Evolutionary conservation across 2,329 filamentous ascomycete species (phyloP), one percentile per base, ranked within the genome.

Genomic region (Cylindrodendrum hubeiense): DNA sequence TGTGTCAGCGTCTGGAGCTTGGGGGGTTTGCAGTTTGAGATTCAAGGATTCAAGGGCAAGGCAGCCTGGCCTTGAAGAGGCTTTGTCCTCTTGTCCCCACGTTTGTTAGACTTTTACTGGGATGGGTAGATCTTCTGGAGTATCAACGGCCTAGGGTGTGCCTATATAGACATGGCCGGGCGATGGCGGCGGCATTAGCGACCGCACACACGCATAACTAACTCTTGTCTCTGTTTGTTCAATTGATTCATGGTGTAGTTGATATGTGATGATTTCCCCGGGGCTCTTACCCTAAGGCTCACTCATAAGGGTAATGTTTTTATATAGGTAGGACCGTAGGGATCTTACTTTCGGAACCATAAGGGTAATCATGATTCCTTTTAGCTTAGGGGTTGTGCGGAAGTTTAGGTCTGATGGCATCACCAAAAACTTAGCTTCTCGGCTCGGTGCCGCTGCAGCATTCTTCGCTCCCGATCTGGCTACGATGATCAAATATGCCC

Each of bases 91-190:
- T n/a, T 52, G 33, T 24, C 22, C 19, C n/a, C 30, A 9, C 30
- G 55, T 55, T 63, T 37, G 43, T 50, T 59, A 54, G 50, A 60
- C 49, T 59, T 55, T 53, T 60, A 37, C 44, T 59, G 28, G 55
- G 46, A 41, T 50, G 50, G 61, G 44, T 53, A 49, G 55, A 52
- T 49, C 41, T 54, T 53, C 46, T 64, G 61, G 61, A 64, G 55
- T 55, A 53, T 50, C 47, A 58, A 26, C 22, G 55, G 56, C 49
- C 43, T 47, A 50, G 21, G 50, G 50, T 60, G 28, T 19, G n/a
- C 46, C n/a, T 58, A 43, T 46, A 34, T 47, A 58, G 44, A 58
- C 55, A 50, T 30, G 46, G 55, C 39, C 43, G 49, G 55, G 24
- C 30, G 33, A 41, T 30, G 37, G 44, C 34, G n/a, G 44, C 30